phyloP scores from a whole-genome alignment of 2,329 filamentous ascomycete species.

The Pyrenochaeta sp. region DNA sequence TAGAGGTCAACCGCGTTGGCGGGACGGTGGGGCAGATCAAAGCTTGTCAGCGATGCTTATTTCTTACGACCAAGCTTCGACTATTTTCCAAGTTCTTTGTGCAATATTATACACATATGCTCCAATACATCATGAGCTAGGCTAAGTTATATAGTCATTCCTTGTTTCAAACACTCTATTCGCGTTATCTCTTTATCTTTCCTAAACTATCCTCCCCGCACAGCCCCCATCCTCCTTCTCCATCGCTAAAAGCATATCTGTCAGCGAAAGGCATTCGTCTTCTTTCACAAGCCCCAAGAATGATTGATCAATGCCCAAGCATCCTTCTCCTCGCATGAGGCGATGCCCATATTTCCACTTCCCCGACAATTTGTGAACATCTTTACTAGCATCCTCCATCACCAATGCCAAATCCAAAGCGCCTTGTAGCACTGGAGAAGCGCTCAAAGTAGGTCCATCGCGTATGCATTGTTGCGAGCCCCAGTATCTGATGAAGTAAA shows the following conservation, averaged over 20 bases:
- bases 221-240: background rate
- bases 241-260: conserved; percentile 1
- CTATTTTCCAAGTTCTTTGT: background rate
- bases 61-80: background rate
- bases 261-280: background rate
- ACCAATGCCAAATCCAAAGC: background rate
- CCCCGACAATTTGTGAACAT: background rate
- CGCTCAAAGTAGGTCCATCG: background rate
- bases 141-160: too few species aligned
- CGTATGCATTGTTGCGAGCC: conserved; percentile 2
- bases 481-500: conserved; percentile 1
- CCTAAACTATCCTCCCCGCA: background rate
- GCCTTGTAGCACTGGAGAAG: background rate
- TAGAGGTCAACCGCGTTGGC: background rate
- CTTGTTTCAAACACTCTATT: too few species aligned
- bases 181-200: background rate
- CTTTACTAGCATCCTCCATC: background rate
- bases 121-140: too few species aligned
- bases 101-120: background rate
- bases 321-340: background rate
- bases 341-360: background rate
- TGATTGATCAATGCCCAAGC: background rate
- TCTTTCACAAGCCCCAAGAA: background rate
- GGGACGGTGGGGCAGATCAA: conserved; percentile 5
- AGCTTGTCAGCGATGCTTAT: conserved; percentile 8